phyloP scores from a whole-genome alignment of 352 stramenopile genomes.

The Phytophthora sp. region DNA sequence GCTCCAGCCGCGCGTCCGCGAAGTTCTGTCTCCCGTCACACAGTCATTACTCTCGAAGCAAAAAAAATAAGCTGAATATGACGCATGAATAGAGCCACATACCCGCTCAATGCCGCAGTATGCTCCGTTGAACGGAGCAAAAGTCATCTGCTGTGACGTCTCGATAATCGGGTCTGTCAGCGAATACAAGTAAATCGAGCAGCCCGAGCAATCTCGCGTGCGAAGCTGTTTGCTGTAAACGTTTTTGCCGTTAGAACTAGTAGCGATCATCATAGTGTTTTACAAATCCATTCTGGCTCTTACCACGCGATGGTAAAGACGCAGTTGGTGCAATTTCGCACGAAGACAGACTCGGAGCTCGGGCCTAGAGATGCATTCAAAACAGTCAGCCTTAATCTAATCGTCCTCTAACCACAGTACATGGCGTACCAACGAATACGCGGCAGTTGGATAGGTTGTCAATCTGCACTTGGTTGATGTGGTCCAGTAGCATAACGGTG shows the following conservation, averaged over 20 bases:
- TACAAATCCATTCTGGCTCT: background rate
- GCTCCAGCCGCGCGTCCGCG: slow-evolving; percentile 66
- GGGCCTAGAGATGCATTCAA: slow-evolving; percentile 36
- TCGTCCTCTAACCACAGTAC: background rate
- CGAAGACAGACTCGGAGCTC: slow-evolving; percentile 89
- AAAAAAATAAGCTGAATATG: background rate
- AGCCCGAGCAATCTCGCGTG: slow-evolving; percentile 83
- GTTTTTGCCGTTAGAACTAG: too few relatives aligned
- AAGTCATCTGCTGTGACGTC: slow-evolving; percentile 83
- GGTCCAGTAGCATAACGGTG: slow-evolving; percentile 85
- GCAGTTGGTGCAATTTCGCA: slow-evolving; percentile 91
- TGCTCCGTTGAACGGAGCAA: slow-evolving; percentile 90
- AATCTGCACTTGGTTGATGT: slow-evolving; percentile 92
- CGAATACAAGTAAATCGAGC: slow-evolving; percentile 89
- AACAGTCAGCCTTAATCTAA: background rate
- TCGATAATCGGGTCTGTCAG: slow-evolving; percentile 94
- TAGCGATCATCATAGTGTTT: too few relatives aligned
- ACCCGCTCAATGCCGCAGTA: slow-evolving; percentile 76
- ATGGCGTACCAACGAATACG: slow-evolving; percentile 78
- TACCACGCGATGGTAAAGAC: slow-evolving; percentile 90
- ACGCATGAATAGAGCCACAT: background rate
- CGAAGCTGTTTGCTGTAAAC: slow-evolving; percentile 86
- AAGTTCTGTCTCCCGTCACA: slow-evolving; percentile 79
- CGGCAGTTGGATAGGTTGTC: slow-evolving; percentile 88
- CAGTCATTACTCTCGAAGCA: too few relatives aligned